Percentiles rank a stretch among this genome's conserved stretches.
phyloP scores from a whole-genome alignment of 352 stramenopile species.

The Globisporangium paroecandrum region DNA sequence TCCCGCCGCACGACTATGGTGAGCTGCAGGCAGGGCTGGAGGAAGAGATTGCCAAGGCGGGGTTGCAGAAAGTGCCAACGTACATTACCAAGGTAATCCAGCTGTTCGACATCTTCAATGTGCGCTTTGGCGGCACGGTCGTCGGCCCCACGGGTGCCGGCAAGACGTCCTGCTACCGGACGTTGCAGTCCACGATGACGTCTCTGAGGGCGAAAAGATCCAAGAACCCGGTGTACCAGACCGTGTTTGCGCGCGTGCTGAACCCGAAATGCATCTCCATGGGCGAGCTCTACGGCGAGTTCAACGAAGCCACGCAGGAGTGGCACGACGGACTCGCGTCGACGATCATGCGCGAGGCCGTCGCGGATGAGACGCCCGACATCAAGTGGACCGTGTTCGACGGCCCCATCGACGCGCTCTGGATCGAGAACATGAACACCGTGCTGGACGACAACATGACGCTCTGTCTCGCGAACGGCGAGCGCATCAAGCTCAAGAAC shows the following conservation, averaged over 20 bases:
- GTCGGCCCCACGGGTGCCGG: conserved; percentile 82
- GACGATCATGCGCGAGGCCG: conserved; percentile 75
- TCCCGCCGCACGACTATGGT: conserved; percentile 82
- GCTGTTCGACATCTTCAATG: conserved; percentile 93
- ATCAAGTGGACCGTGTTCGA: conserved; percentile 93
- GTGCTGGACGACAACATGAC: conserved; percentile 96
- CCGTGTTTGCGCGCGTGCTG: conserved; percentile 61
- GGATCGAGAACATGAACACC: conserved; percentile 97
- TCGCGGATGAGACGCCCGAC: conserved; percentile 59
- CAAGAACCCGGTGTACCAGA: conserved; percentile 80
- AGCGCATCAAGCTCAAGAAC: conserved; percentile 85
- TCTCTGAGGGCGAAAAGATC: conserved; percentile 54
- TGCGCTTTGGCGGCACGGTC: conserved; percentile 89
- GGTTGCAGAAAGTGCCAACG: conserved; percentile 60
- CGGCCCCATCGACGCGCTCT: conserved; percentile 92
- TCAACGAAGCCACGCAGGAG: conserved; percentile 88
- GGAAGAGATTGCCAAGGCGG: conserved; percentile 52
- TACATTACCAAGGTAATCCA: conserved; percentile 94
- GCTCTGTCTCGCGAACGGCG: conserved; percentile 91
- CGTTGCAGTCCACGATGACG: conserved; percentile 86
- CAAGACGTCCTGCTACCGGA: conserved; percentile 88
- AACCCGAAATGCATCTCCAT: conserved; percentile 89
- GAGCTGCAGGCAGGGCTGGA: conserved; percentile 70
- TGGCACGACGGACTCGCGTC: conserved; percentile 83
- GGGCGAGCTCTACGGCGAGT: conserved; percentile 84